These are phyloP conservation scores for Globisporangium spinosum DNA, from an alignment of 352 stramenopile genomes.

Conservation along the genomic window DNA sequence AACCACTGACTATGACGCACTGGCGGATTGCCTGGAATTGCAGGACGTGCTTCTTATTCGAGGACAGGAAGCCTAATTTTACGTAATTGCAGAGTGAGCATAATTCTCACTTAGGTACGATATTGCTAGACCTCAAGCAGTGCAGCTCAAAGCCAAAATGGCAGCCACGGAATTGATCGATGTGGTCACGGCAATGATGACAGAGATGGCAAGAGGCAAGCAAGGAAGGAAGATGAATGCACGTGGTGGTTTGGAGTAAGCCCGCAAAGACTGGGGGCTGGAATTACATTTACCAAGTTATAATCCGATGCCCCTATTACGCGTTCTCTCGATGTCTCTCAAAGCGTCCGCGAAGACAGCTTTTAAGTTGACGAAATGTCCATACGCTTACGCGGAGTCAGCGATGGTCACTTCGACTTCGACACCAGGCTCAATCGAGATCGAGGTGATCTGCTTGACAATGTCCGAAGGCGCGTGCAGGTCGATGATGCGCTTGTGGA, in stretches of 20 bases:
- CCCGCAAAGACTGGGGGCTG: slow-evolving; percentile 30
- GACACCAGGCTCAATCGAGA: slow-evolving; percentile 98
- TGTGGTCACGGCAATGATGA: neutral
- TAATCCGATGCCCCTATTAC: slow-evolving; percentile 28
- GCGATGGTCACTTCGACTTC: slow-evolving; percentile 98
- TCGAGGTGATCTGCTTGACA: slow-evolving; percentile 99
- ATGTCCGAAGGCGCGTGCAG: slow-evolving; percentile 97
- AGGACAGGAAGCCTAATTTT: neutral
- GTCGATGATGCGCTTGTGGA: slow-evolving; percentile 99
- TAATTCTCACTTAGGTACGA: neutral
- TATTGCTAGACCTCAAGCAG: neutral
- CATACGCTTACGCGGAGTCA: slow-evolving; percentile 78
- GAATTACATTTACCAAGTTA: slow-evolving; percentile 35
- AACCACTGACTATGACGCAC: slow-evolving; percentile 9
- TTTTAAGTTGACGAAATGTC: neutral
- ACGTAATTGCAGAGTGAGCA: neutral
- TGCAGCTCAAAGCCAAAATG: no score
- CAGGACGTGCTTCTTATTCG: neutral
- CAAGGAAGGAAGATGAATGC: neutral
- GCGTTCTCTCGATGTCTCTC: slow-evolving; percentile 16
- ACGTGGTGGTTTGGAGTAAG: slow-evolving; percentile 9
- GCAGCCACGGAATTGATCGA: neutral
- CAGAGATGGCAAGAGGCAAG: neutral
- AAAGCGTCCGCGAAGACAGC: neutral
- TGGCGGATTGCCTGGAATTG: neutral